Conservation (phyloP, 1,139 yeast genomes). For the Candida sojae region DNA sequence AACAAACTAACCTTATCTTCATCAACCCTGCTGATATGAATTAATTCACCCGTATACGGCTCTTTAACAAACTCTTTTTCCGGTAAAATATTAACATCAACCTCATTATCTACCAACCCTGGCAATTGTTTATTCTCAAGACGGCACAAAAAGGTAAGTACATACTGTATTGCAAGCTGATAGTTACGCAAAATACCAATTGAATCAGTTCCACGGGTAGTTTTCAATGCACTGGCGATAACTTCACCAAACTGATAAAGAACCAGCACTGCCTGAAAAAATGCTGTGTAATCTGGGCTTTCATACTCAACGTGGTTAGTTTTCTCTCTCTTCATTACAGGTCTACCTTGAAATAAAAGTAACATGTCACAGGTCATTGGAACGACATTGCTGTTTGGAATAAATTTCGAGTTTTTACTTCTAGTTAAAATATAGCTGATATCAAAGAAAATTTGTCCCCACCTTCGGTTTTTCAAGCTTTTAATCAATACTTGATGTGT, state of each 20-base stretch:
- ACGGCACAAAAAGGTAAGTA: constrained; percentile 28
- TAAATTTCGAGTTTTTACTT: constrained; percentile 53
- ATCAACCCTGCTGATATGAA: constrained; percentile 27
- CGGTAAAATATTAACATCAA: constrained; percentile 27
- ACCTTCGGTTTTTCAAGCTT: constrained; percentile 72
- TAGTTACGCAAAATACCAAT: constrained; percentile 1
- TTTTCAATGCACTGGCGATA: constrained; percentile 50
- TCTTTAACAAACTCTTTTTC: constrained; percentile 21
- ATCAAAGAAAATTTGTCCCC: constrained; percentile 86
- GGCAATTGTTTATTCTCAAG: constrained; percentile 34
- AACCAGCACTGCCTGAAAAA: constrained; percentile 74
- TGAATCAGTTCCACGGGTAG: constrained; percentile 2
- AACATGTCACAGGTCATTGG: constrained; percentile 64
- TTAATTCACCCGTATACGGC: constrained; percentile 22
- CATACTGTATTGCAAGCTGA: constrained; percentile 33
- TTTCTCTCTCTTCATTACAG: constrained; percentile 75
- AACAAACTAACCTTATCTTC: constrained; percentile 64
- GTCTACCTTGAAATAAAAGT: constrained; percentile 76
- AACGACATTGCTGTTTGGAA: constrained; percentile 34
- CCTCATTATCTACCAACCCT: constrained; percentile 27
- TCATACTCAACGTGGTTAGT: constrained; percentile 89
- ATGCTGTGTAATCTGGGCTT: constrained; percentile 80
- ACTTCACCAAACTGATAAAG: constrained; percentile 64
- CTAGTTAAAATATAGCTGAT: constrained; percentile 76
- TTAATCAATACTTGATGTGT: constrained; percentile 43